Evolutionary conservation across 805 yeast genomes (phyloP), one percentile per base, ranked within the genome.

Genomic region (Pichia pseudocactophila): DNA sequence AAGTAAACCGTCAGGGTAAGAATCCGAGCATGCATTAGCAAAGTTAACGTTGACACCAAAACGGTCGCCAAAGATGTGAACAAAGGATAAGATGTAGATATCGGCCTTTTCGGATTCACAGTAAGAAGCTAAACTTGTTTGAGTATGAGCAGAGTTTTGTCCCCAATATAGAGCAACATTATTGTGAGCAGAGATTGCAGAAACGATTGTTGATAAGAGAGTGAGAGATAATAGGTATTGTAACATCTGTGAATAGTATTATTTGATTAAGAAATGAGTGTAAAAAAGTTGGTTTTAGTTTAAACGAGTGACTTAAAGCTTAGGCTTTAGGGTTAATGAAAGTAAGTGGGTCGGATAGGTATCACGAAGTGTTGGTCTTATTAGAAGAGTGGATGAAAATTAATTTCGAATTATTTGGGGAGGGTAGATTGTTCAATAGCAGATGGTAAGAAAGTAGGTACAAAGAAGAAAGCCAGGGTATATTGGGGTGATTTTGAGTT

Each of bases 101-200:
- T 85, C 95, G 20, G 84, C 87, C 37, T 76, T 71, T 42, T 76
- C 74, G 39, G 77, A 69, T 45, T 69, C 66, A 69, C 96, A 87
- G 66, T 85, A 85, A 37, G 68, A 62, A 2, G 70, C 62, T 6
- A 77, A 61, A 4, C 62, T 55, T 30, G 66, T 56, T 51, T 76
- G 78, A 30, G 45, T 67, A 7, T 85, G 85, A n/a, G 74, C 79
- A 13, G 90, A 77, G 53, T 76, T 74, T 63, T 87, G 95, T 41
- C 96, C 96, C 96, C 96, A 87, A 64, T 87, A 87, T 7, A 83
- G 69, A 18, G 82, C 96, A 31, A 86, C 75, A 50, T 84, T 82
- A 30, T 41, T 35, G 12, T 45, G 34, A 2, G 20, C 27, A 4
- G 48, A 37, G 16, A 45, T 19, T 18, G 52, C 52, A 19, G 42